These are phyloP conservation scores for Canavalia gladiata DNA, from an alignment of 306 rosid genomes.

Conservation along the genomic window DNA sequence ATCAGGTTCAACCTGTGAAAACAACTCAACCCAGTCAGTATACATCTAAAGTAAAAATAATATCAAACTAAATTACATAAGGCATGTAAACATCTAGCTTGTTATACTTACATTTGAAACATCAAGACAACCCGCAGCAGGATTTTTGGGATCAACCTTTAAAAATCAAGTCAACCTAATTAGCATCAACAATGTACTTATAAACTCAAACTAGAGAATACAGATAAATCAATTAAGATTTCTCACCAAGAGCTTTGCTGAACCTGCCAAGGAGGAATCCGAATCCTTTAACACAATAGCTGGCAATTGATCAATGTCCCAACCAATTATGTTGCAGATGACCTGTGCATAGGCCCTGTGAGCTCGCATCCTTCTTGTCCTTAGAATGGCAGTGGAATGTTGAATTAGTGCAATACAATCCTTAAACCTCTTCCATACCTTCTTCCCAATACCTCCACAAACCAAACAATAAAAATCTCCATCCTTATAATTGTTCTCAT, in stretches of 20 bases:
- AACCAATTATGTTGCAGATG: conserved; percentile 73
- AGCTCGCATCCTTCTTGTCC: conserved; percentile 60
- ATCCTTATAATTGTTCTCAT: conserved; percentile 55
- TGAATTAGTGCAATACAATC: conserved; percentile 66
- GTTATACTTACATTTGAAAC: conserved; percentile 40
- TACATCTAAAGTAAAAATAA: conserved; percentile 29
- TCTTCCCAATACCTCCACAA: conserved; percentile 69
- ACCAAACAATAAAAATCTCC: conserved; percentile 82
- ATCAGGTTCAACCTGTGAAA: conserved; percentile 51
- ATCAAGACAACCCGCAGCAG: conserved; percentile 13
- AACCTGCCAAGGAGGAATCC: conserved; percentile 46
- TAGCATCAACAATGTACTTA: conserved; percentile 25
- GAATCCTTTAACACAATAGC: conserved; percentile 61
- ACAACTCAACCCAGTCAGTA: conserved; percentile 23
- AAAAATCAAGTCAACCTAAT: conserved; percentile 36
- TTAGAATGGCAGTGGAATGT: conserved; percentile 59
- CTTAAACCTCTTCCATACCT: conserved; percentile 67
- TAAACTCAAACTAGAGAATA: conserved; percentile 7
- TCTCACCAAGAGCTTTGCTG: conserved; percentile 49
- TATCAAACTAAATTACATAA: neutral
- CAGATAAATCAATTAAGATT: conserved; percentile 22
- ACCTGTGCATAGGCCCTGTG: conserved; percentile 71
- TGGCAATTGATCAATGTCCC: conserved; percentile 70
- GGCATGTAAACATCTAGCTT: neutral
- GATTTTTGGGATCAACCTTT: conserved; percentile 48